These are phyloP conservation scores for Tulasnella sp. DNA, from an alignment of 768 basidiomycete genomes.

Conservation along the genomic window DNA sequence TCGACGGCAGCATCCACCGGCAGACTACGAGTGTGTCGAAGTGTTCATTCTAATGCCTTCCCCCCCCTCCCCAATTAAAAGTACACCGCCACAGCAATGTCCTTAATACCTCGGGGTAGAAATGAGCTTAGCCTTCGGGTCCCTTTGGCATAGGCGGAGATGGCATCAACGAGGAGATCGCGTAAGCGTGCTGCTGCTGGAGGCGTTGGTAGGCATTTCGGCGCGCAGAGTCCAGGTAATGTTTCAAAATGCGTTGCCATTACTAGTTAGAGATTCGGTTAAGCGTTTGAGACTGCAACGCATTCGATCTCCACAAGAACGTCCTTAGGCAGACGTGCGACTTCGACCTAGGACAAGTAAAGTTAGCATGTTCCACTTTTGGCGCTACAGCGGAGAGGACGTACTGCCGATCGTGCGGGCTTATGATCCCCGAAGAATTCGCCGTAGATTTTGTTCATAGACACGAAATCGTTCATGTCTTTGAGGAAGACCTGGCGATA, in stretches of 20 bases:
- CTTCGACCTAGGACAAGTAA: constrained; percentile 29
- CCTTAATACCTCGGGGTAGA: too few relatives aligned
- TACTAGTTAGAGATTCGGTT: not conserved
- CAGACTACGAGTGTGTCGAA: too few relatives aligned
- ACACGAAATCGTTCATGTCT: constrained; percentile 82
- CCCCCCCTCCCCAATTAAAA: too few relatives aligned
- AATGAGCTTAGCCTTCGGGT: too few relatives aligned
- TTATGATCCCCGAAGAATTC: constrained; percentile 85
- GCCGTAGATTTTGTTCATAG: constrained; percentile 78
- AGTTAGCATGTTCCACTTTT: not conserved
- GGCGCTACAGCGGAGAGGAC: not conserved
- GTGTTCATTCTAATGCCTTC: too few relatives aligned
- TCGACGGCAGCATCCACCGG: too few relatives aligned
- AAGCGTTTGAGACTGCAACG: constrained; percentile 47
- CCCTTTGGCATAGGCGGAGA: too few relatives aligned
- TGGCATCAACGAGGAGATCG: too few relatives aligned
- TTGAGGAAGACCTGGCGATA: constrained; percentile 77
- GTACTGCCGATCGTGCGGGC: constrained; percentile 85
- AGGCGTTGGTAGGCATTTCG: too few relatives aligned
- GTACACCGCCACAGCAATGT: too few relatives aligned
- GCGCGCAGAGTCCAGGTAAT: not conserved
- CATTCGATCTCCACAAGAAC: constrained; percentile 91
- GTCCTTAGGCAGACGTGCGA: constrained; percentile 73
- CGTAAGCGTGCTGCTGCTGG: too few relatives aligned
- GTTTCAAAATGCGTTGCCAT: not conserved